Evolutionary conservation across 805 yeast species (phyloP), one percentile per base, ranked within the genome.

Genomic region (Blastobotrys peoriensis): DNA sequence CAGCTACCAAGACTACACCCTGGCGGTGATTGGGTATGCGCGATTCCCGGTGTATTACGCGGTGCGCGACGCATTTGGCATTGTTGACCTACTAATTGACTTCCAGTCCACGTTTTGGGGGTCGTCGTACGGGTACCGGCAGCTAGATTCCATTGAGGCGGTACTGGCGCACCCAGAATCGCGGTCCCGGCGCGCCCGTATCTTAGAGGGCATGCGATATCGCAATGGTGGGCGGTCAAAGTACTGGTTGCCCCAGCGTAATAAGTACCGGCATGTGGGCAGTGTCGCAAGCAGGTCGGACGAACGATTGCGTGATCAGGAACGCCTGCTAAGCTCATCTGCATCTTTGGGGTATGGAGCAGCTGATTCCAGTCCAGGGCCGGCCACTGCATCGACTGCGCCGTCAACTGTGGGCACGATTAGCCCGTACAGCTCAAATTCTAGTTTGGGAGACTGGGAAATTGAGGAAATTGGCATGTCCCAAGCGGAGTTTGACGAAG

Each of bases 201-300:
- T 91, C 42, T 79, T 81, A 49, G 83, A 86, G 47, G 99, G 99
- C 0, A 62, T 89, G 45, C 65, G 99, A 36, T 87, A 86, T 61
- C 77, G 79, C 22, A 75, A 79, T 41, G 83, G 85, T 35, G 97
- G 97, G 0, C 74, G 76, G 38, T 78, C 77, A 9, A 86, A 83
- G 53, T 88, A 88, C 62, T 93, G 98, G 98, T 66, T 89, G 15
- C 71, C 73, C 1, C 43, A 52, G 43, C 42, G 45, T 25, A 42
- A 43, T 25, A n/a, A 33, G 17, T 13, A 25, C 13, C 10, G 30
- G 30, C 30, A 25, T n/a, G n/a, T n/a, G n/a, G n/a, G n/a, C n/a
- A n/a, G n/a, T n/a, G n/a, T n/a, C n/a, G n/a, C n/a, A n/a, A n/a
- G n/a, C n/a, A n/a, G n/a, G n/a, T n/a, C n/a, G n/a, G 13, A 8